phyloP scores from a whole-genome alignment of 768 basidiomycete genomes.

The Auricularia sp. region DNA sequence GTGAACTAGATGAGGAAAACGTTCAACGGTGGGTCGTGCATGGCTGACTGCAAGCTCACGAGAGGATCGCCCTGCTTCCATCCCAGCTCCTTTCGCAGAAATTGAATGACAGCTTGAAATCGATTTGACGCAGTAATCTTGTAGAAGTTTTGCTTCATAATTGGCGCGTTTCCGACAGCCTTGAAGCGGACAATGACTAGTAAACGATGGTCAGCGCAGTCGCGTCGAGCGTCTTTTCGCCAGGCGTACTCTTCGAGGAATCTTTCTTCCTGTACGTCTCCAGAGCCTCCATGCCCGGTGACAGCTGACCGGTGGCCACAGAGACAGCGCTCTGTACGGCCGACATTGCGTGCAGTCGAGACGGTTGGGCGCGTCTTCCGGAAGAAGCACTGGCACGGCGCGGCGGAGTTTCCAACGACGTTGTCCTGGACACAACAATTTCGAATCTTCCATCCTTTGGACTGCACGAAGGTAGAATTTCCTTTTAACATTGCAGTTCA shows the following conservation, averaged over 20 bases:
- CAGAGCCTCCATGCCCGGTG: slow-evolving; percentile 51
- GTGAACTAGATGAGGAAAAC: slow-evolving; percentile 22
- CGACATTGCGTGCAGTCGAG: background rate
- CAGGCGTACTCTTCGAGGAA: slow-evolving; percentile 53
- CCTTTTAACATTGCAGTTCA: too few relatives aligned
- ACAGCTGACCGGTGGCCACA: background rate
- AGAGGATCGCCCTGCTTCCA: slow-evolving; percentile 81
- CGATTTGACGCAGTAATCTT: slow-evolving; percentile 91
- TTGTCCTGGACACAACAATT: too few relatives aligned
- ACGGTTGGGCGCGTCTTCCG: background rate
- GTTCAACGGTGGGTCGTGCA: background rate
- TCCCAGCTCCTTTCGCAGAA: slow-evolving; percentile 77
- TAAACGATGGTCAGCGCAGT: background rate
- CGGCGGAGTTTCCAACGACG: too few relatives aligned
- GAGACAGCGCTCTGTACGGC: background rate
- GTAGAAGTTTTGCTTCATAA: slow-evolving; percentile 98
- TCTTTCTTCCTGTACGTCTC: slow-evolving; percentile 85
- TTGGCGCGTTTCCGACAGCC: slow-evolving; percentile 93
- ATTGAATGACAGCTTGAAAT: slow-evolving; percentile 92
- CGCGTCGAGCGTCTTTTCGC: background rate
- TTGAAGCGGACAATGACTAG: slow-evolving; percentile 97
- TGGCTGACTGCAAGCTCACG: slow-evolving; percentile 34
- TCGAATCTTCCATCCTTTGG: too few relatives aligned
- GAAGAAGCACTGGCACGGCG: too few relatives aligned
- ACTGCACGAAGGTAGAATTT: too few relatives aligned